Evolutionary conservation across 352 stramenopile genomes (phyloP), one percentile per base, ranked within the genome.

Genomic region (Pythium pyrilobum): DNA sequence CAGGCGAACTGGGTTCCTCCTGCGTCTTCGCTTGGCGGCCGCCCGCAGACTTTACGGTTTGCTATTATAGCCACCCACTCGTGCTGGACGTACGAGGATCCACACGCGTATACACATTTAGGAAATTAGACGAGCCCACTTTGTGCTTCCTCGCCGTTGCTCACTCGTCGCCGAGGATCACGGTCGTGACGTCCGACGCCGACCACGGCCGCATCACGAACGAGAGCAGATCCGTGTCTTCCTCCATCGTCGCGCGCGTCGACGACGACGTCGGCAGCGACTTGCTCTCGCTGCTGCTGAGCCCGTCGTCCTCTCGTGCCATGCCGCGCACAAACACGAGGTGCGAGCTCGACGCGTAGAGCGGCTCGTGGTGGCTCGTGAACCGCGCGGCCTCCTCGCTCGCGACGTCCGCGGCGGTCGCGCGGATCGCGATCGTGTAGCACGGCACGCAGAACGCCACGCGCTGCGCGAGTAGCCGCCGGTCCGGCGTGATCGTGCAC

Each of bases 361-460:
- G n/a, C n/a, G n/a, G n/a, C n/a, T n/a, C n/a, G n/a, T n/a, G n/a
- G n/a, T n/a, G n/a, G n/a, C n/a, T 20, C 48, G 2, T 15, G 8
- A 43, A 8, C 12, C 32, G 53, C 15, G 36, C 28, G 16, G 46
- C 46, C 11, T 66, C 58, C 12, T 66, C 58, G 15, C 43, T 53
- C 1, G 58, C 58, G 25, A 66, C 52, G 21, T 66, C 58, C 0
- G 31, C 31, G 6, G 58, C 58, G 0, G 43, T 33, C 24, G 58
- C 58, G 13, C 52, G 58, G 16, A 52, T 33, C 2, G 58, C 58
- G 44, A 53, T 66, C 28, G 50, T 34, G 52, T 61, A 46, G 52
- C 59, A 67, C 32, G 59, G 46, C 20, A 50, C 33, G 20, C 59
- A 67, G 41, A 67, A 67, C 34, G 59, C 37, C 10, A 62, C 38